phyloP scores from a whole-genome alignment of 2,329 filamentous ascomycete genomes.

The Aspergillus ruber region DNA sequence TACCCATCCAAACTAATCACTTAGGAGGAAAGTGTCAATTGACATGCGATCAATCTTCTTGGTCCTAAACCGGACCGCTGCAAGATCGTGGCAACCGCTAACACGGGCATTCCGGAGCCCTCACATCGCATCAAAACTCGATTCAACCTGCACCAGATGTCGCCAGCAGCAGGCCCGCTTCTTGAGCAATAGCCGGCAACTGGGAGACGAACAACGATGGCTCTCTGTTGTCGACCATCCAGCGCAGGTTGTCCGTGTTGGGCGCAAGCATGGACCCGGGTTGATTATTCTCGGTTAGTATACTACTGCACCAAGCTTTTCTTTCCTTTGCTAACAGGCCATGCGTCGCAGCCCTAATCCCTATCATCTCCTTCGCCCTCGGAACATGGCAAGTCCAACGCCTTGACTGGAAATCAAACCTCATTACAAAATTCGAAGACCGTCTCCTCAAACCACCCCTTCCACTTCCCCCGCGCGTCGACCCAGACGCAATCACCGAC shows the following conservation, averaged over 20 bases:
- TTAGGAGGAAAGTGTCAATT: neutral
- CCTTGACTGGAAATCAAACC: constrained; percentile 85
- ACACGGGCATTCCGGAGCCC: constrained; percentile 14
- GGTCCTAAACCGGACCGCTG: constrained; percentile 17
- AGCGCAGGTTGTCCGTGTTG: constrained; percentile 67
- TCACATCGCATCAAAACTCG: constrained; percentile 15
- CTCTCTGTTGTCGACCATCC: constrained; percentile 82
- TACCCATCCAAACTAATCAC: neutral
- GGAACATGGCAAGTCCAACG: constrained; percentile 95
- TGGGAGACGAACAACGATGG: constrained; percentile 70
- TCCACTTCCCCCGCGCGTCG: constrained; percentile 75
- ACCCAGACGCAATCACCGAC: constrained; percentile 72
- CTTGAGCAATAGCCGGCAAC: constrained; percentile 40
- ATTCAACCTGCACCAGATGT: constrained; percentile 31
- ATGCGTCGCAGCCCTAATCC: constrained; percentile 62
- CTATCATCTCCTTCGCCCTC: constrained; percentile 79
- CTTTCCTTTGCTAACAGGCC: neutral
- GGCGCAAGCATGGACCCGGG: constrained; percentile 69
- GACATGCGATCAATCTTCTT: constrained; percentile 25
- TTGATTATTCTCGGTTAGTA: constrained; percentile 65
- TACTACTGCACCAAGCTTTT: neutral
- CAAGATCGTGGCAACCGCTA: constrained; percentile 16
- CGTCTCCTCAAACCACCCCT: constrained; percentile 78
- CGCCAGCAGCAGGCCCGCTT: constrained; percentile 33
- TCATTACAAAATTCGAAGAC: constrained; percentile 88